Percentiles rank a stretch among this genome's conserved stretches.
These are phyloP conservation scores for Tephrocybe sp. DNA, from an alignment of 768 basidiomycete genomes.

Conservation along the genomic window DNA sequence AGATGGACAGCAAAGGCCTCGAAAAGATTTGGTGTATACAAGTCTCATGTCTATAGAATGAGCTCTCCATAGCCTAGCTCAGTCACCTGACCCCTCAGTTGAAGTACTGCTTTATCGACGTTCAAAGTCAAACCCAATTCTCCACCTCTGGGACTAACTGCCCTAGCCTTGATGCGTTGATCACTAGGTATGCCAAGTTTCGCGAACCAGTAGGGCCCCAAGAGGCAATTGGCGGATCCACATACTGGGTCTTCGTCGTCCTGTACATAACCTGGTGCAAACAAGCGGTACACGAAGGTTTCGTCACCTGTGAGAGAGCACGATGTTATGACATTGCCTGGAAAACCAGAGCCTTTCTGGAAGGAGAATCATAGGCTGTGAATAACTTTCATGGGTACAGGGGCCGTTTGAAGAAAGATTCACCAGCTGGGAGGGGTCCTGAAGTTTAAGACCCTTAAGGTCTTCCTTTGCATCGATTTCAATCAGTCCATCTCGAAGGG, in stretches of 20 bases:
- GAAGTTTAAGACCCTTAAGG: slow-evolving; percentile 7
- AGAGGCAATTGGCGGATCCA: slow-evolving; percentile 47
- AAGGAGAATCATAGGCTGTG: neutral
- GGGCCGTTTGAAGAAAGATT: slow-evolving; percentile 27
- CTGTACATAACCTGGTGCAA: slow-evolving; percentile 31
- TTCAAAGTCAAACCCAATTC: slow-evolving; percentile 37
- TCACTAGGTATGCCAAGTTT: slow-evolving; percentile 30
- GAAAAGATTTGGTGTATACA: too few species aligned
- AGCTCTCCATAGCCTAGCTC: slow-evolving; percentile 19
- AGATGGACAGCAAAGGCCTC: too few species aligned
- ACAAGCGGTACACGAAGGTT: slow-evolving; percentile 48
- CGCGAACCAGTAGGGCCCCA: slow-evolving; percentile 38
- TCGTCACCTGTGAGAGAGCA: slow-evolving; percentile 25
- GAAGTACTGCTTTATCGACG: slow-evolving; percentile 23
- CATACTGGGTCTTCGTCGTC: slow-evolving; percentile 19
- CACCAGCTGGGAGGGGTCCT: slow-evolving; percentile 4
- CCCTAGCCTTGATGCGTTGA: slow-evolving; percentile 35
- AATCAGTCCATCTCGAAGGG: slow-evolving; percentile 30
- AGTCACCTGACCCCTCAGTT: slow-evolving; percentile 30
- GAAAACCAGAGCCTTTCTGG: slow-evolving; percentile 29
- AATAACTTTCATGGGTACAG: neutral
- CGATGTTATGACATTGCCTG: slow-evolving; percentile 36
- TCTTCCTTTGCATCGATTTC: slow-evolving; percentile 34
- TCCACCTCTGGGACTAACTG: slow-evolving; percentile 46
- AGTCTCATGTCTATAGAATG: too few species aligned